Conservation (phyloP, 2,329 filamentous ascomycete genomes). For the Claviceps digitariae region DNA sequence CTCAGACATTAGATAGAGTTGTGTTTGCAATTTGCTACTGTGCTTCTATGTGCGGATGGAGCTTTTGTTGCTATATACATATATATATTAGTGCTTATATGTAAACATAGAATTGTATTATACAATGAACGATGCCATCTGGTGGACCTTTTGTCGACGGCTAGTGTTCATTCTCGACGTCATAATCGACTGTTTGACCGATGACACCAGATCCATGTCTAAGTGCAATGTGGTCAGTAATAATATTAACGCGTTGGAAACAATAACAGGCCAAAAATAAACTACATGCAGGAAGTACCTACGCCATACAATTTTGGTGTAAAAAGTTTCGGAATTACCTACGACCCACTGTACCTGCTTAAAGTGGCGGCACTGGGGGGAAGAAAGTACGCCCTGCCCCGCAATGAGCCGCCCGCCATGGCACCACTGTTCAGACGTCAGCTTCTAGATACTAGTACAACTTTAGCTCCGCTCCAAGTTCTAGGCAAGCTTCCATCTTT, state of each 20-base stretch:
- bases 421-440: neutral
- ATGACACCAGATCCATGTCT: too few species aligned
- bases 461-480: neutral
- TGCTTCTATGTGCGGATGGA: neutral
- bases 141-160: neutral
- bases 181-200: neutral
- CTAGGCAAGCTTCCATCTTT: neutral
- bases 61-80: neutral
- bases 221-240: too few species aligned
- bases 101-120: neutral
- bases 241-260: too few species aligned
- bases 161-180: neutral
- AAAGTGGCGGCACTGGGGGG: too few species aligned
- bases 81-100: neutral
- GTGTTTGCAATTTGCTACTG: neutral
- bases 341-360: too few species aligned
- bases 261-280: too few species aligned
- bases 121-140: neutral
- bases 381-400: neutral
- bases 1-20: conserved; percentile 1
- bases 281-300: too few species aligned
- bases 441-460: neutral
- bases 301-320: too few species aligned
- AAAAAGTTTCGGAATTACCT: too few species aligned
- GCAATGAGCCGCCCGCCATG: neutral